Conservation (phyloP, 2,329 filamentous ascomycete species). For the Beauveria caledonica region DNA sequence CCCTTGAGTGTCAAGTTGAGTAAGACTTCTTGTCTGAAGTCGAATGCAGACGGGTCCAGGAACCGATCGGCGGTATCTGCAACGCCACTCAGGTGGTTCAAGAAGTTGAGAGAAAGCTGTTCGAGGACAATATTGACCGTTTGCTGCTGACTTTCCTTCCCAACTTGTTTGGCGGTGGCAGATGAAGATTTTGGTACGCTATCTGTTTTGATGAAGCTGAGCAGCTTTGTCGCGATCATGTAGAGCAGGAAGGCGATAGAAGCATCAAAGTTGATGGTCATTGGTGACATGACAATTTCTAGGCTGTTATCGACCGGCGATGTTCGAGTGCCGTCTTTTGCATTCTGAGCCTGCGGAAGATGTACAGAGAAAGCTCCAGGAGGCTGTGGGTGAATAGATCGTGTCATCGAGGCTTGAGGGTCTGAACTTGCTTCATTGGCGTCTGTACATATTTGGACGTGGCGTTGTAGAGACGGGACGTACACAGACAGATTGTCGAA, state of each 20-base stretch:
- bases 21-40: slow-evolving; percentile 25
- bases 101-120: slow-evolving; percentile 45
- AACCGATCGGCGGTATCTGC: slow-evolving; percentile 41
- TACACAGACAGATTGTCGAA: slow-evolving; percentile 46
- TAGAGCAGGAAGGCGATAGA: slow-evolving; percentile 47
- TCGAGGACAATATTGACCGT: slow-evolving; percentile 36
- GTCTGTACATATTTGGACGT: slow-evolving; percentile 28
- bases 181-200: slow-evolving; percentile 6
- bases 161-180: slow-evolving; percentile 18
- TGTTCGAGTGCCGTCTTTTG: not conserved
- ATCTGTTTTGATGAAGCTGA: slow-evolving; percentile 33
- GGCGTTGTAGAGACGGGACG: slow-evolving; percentile 41
- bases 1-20: slow-evolving; percentile 12
- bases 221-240: slow-evolving; percentile 41
- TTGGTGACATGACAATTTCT: slow-evolving; percentile 44
- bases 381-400: slow-evolving; percentile 41
- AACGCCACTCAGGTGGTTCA: slow-evolving; percentile 46
- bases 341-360: not conserved
- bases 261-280: slow-evolving; percentile 46
- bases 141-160: slow-evolving; percentile 14
- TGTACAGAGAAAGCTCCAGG: slow-evolving; percentile 55
- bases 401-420: slow-evolving; percentile 24
- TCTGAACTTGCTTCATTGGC: slow-evolving; percentile 21
- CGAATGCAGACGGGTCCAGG: slow-evolving; percentile 31
- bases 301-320: slow-evolving; percentile 26